Conservation (phyloP, 176 grass and related monocot species). For the Chloris gayana region DNA sequence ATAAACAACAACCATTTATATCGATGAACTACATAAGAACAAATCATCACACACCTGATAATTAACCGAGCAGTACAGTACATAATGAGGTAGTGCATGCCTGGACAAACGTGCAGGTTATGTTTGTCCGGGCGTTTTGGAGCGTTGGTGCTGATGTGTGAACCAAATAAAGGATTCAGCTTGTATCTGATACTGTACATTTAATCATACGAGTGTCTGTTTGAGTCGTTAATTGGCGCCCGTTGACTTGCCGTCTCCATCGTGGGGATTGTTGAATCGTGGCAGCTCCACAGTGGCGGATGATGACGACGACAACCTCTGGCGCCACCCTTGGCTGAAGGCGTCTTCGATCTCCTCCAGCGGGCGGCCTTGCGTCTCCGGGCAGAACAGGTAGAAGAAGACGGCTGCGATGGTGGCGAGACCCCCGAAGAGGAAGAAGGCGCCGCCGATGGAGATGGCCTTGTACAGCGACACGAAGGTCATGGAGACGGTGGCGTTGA, state of each 20-base stretch:
- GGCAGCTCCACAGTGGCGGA: not conserved
- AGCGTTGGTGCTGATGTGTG: too few species aligned
- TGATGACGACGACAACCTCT: not conserved
- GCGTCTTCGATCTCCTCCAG: conserved; percentile 41
- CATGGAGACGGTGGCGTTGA: conserved; percentile 52
- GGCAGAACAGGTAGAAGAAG: conserved; percentile 43
- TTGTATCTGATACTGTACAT: too few species aligned
- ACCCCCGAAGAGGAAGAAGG: conserved; percentile 45
- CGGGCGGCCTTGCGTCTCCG: conserved; percentile 40
- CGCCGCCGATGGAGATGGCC: conserved; percentile 41
- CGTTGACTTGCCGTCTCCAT: not conserved
- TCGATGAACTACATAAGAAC: too few species aligned
- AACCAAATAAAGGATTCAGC: too few species aligned
- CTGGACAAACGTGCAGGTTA: too few species aligned
- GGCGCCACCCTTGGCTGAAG: conserved; percentile 2
- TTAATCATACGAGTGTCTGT: too few species aligned
- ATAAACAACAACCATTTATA: too few species aligned
- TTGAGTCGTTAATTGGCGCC: not conserved
- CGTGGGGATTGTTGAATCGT: too few species aligned
- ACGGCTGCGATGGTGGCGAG: conserved; percentile 4
- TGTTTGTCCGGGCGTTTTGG: too few species aligned
- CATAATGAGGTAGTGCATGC: too few species aligned
- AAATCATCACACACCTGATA: too few species aligned
- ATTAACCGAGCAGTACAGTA: too few species aligned
- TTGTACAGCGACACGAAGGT: conserved; percentile 52